Conservation (phyloP, 2,329 filamentous ascomycete genomes). For the Sporothrix schenckii region DNA sequence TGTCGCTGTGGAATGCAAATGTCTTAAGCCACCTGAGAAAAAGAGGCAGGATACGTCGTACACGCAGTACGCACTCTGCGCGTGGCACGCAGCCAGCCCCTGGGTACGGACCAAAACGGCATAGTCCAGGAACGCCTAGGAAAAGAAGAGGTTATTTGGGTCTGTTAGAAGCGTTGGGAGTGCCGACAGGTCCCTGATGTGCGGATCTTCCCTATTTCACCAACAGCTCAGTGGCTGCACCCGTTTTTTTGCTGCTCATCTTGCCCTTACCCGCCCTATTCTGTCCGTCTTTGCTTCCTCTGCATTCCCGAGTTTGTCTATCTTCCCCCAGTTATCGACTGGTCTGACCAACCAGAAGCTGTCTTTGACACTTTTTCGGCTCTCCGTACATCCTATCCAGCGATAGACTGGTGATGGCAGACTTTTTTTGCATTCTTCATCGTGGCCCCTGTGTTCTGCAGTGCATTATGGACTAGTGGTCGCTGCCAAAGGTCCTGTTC, state of each 20-base stretch:
- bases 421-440: conserved; percentile 31
- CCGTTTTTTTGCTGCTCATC: background rate
- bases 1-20: conserved; percentile 26
- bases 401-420: background rate
- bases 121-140: conserved; percentile 27
- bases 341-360: conserved; percentile 15
- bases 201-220: conserved; percentile 1
- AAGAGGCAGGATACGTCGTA: conserved; percentile 5
- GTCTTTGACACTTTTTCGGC: background rate
- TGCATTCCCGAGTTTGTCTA: background rate
- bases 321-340: background rate
- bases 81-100: conserved; percentile 31
- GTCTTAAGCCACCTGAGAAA: background rate
- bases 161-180: background rate
- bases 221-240: conserved; percentile 11
- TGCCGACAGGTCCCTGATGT: conserved; percentile 2
- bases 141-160: background rate
- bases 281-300: background rate
- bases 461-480: background rate
- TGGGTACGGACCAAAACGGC: conserved; percentile 19
- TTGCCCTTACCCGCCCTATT: background rate
- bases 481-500: background rate
- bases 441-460: conserved; percentile 30
- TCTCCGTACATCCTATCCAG: conserved; percentile 9
- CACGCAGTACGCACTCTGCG: conserved; percentile 9